These are phyloP conservation scores for Inga laurina DNA, from an alignment of 306 rosid genomes.

Conservation along the genomic window DNA sequence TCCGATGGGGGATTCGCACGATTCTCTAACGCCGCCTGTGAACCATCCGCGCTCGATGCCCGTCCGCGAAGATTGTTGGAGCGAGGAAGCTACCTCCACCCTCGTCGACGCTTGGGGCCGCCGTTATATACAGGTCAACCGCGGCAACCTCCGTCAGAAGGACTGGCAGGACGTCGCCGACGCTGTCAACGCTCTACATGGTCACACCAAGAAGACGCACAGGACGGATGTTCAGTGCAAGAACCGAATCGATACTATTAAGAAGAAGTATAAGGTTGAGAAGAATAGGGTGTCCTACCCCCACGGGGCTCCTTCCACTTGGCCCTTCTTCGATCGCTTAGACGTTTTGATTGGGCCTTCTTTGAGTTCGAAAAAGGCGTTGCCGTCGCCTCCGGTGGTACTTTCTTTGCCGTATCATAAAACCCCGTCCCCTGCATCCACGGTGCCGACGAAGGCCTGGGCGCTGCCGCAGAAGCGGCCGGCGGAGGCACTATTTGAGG, in stretches of 20 bases:
- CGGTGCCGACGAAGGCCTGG: slow-evolving; percentile 37
- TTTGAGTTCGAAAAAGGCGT: slow-evolving; percentile 46
- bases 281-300: slow-evolving; percentile 80
- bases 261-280: slow-evolving; percentile 94
- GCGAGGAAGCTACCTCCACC: slow-evolving; percentile 86
- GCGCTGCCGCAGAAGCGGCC: slow-evolving; percentile 76
- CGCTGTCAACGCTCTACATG: slow-evolving; percentile 90
- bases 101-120: slow-evolving; percentile 94
- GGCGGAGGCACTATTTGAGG: slow-evolving; percentile 43
- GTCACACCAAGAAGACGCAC: slow-evolving; percentile 83
- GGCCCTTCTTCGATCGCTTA: slow-evolving; percentile 81
- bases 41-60: slow-evolving; percentile 62
- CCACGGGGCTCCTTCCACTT: slow-evolving; percentile 54
- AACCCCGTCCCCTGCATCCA: slow-evolving; percentile 35
- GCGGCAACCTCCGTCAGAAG: slow-evolving; percentile 96
- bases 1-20: slow-evolving; percentile 71
- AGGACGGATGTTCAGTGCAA: slow-evolving; percentile 97
- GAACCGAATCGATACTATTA: slow-evolving; percentile 89
- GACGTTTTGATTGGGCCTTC: slow-evolving; percentile 69
- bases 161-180: slow-evolving; percentile 99
- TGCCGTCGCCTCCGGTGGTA: slow-evolving; percentile 66
- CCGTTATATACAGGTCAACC: slow-evolving; percentile 88
- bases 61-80: slow-evolving; percentile 97
- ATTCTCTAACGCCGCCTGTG: slow-evolving; percentile 52
- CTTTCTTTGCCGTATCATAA: slow-evolving; percentile 63